Evolutionary conservation across 805 yeast species (phyloP), one percentile per base, ranked within the genome.

Genomic region (Clavispora carvajalis): DNA sequence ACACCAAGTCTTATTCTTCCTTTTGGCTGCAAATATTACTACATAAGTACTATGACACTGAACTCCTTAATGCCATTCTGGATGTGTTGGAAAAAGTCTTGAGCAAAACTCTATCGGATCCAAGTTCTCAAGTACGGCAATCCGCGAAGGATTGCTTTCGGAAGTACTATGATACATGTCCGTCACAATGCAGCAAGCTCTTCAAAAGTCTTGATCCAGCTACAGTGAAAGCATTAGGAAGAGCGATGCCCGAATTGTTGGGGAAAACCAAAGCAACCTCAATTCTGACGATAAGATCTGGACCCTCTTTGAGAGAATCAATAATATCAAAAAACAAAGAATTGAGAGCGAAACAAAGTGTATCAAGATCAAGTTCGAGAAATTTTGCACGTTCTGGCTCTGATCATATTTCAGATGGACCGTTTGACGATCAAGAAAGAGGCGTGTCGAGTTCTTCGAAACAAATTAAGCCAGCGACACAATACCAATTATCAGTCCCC

Each of bases 61-160:
- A 28, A 8, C 9, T 15, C 4, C 9, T 19, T 3, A 15, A 15
- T 8, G 16, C 56, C 1, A 45, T 44, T 23, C 36, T 68, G 8
- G 84, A 73, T 13, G 51, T 60, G 4, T 58, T 81, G 1, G 80
- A 69, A 24, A 76, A 69, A 35, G 65, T 80, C 46, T 54, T 87
- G 1, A 45, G 63, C 3, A 80, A 77, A 49, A 82, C 91, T 16
- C 65, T 93, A 1, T 57, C 77, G 1, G 98, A 90, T 58, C 86
- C 96, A 0, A 83, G 84, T 43, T 87, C 90, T 0, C 65, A 76
- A 0, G 96, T 86, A 0, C 73, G 97, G 48, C 95, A 80, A 51
- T 66, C 78, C 0, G 85, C 82, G 67, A 74, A 95, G 56, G 65
- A 69, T 3, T 71, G 88, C 0, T 91, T 74, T 53, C 90, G 96